Conservation (phyloP, 805 yeast species). For the Yarrowia deformans region DNA sequence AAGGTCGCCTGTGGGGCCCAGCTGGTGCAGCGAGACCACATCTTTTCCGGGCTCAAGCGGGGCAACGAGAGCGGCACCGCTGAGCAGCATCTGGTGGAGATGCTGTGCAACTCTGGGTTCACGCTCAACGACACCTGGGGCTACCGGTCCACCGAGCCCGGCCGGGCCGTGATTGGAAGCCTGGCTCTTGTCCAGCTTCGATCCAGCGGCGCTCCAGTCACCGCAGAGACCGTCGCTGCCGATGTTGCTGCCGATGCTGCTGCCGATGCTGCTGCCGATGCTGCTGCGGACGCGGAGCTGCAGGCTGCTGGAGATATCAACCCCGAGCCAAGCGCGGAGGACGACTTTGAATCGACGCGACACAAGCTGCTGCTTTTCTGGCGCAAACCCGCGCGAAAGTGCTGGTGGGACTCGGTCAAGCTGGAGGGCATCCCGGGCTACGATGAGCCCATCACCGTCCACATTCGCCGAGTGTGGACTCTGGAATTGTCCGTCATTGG, state of each 20-base stretch:
- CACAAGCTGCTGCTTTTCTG: constrained; percentile 85
- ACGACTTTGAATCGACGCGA: constrained; percentile 47
- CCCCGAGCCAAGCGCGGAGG: constrained; percentile 1
- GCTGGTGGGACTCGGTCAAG: constrained; percentile 84
- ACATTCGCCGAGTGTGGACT: constrained; percentile 96
- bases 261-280: neutral
- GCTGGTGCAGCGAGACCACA: constrained; percentile 61
- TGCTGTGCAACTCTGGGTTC: constrained; percentile 93
- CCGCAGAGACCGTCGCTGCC: neutral
- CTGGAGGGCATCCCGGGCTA: constrained; percentile 50
- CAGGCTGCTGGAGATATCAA: neutral
- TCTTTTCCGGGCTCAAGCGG: constrained; percentile 75
- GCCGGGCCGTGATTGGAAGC: constrained; percentile 85
- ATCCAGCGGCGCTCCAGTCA: neutral
- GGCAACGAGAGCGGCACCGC: constrained; percentile 69
- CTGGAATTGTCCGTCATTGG: constrained; percentile 90
- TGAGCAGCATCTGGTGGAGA: constrained; percentile 91
- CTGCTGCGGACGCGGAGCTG: neutral
- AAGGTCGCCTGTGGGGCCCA: constrained; percentile 77
- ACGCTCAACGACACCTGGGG: constrained; percentile 78
- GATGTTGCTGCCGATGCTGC: constrained; percentile 1
- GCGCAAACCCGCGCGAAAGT: constrained; percentile 97
- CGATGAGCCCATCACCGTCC: constrained; percentile 65
- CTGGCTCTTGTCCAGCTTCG: constrained; percentile 68
- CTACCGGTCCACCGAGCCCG: constrained; percentile 83